phyloP scores from a whole-genome alignment of 192 early-diverging fungal genomes.

The Dissophora globulifera region DNA sequence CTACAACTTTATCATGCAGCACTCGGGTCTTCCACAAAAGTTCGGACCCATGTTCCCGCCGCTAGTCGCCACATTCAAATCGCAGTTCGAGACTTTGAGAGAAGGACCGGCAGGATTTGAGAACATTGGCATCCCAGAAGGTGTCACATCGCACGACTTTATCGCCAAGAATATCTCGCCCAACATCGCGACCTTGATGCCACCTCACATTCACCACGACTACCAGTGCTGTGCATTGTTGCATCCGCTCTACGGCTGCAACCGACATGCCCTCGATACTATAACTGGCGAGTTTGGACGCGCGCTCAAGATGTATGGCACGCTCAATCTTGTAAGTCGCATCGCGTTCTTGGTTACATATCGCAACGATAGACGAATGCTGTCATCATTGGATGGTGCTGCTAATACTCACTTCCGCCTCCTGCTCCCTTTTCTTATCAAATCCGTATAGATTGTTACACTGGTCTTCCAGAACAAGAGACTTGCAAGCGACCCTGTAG shows the following conservation, averaged over 20 bases:
- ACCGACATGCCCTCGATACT: constrained; percentile 48
- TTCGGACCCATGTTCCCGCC: constrained; percentile 58
- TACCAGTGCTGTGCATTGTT: constrained; percentile 67
- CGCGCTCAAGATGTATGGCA: constrained; percentile 69
- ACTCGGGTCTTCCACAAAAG: constrained; percentile 55
- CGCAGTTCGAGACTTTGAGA: constrained; percentile 33
- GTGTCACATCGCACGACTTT: constrained; percentile 61
- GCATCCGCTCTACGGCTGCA: constrained; percentile 69
- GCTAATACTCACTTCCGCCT: no score
- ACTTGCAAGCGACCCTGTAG: constrained; percentile 35
- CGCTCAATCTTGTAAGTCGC: constrained; percentile 68
- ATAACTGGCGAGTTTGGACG: constrained; percentile 62
- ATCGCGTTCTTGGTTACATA: no score
- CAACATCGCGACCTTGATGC: constrained; percentile 59
- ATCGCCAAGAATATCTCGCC: constrained; percentile 63
- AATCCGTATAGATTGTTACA: constrained; percentile 52
- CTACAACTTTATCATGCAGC: constrained; percentile 62
- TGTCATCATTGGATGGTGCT: no score
- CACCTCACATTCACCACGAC: constrained; percentile 60
- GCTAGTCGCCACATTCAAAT: constrained; percentile 43
- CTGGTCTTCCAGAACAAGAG: constrained; percentile 54
- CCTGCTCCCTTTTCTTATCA: no score
- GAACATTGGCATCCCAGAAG: constrained; percentile 56
- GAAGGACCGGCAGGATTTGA: constrained; percentile 28
- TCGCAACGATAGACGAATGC: no score